Evolutionary conservation across 2,329 filamentous ascomycete species (phyloP), one percentile per base, ranked within the genome.

Genomic region (Cladosporium halotolerans): DNA sequence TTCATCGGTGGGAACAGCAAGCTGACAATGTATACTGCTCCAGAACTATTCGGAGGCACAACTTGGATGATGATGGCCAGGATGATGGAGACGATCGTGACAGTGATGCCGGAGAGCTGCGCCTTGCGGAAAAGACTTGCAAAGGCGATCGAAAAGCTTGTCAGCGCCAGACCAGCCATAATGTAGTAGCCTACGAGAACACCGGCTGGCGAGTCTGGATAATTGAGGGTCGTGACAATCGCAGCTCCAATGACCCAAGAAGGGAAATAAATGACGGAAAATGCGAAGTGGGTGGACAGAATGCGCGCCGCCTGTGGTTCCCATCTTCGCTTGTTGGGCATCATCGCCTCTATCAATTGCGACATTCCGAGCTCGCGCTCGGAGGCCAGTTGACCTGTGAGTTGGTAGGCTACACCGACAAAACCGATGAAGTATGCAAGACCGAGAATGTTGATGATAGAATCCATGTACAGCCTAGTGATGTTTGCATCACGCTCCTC

Each of bases 301-400:
- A 95, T 77, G n/a, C 91, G 80, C 1, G 86, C 85, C 18, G 83
- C 81, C 70, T 92, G 88, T 9, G 86, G 83, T 63, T 89, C 78
- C 88, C 89, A 95, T 41, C 81, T 75, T 45, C 78, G 78, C 52
- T 79, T 78, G 52, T 88, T 88, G 0, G 88, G 86, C 77, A 93
- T 91, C 89, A 95, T 96, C 52, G 89, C 86, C 70, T 96, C 91
- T 41, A 96, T 82, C 28, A 96, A 76, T 58, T 90, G 88, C 4
- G 88, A 88, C 80, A 96, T 93, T 54, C 90, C 91, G 13, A 83
- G 76, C 72, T 96, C 91, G 53, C 91, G 78, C 71, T 96, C 91
- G 2, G 84, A 83, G 7, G 91, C 90, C 67, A 95, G 85, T 62
- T 91, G 83, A 8, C 91, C 91, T 0, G 89, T 88, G 53, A 95